Evolutionary conservation across 495 filamentous ascomycete genomes (phyloP).

Genomic region (Xanthoparmelia taractica): DNA sequence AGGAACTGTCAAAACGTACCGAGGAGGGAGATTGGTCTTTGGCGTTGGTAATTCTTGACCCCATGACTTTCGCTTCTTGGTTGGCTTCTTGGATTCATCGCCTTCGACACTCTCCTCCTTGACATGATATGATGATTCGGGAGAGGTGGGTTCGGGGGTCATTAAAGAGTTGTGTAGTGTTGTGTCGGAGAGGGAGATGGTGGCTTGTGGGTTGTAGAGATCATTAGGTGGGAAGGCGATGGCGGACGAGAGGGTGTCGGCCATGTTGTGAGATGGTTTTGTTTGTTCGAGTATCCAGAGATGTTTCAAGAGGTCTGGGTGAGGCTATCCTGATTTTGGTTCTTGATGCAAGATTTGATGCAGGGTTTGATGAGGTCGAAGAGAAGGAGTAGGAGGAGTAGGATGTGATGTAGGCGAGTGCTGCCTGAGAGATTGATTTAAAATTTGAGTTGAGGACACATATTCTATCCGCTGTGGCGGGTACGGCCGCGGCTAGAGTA

Average conservation of each 20-base stretch:
- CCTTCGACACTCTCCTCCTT: conserved; percentile 30
- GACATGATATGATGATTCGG: conserved; percentile 15
- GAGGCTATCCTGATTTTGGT: background rate
- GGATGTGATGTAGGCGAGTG: background rate
- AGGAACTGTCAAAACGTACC: conserved; percentile 47
- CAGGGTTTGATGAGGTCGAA: background rate
- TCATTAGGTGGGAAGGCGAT: conserved; percentile 20
- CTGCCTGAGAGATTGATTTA: background rate
- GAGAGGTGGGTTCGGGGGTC: conserved; percentile 21
- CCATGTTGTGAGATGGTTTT: conserved; percentile 4
- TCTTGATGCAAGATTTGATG: no score
- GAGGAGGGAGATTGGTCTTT: conserved; percentile 91
- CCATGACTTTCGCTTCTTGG: conserved; percentile 98
- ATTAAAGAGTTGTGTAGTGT: conserved; percentile 30
- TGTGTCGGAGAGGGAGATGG: conserved; percentile 46
- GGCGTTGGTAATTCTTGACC: conserved; percentile 93
- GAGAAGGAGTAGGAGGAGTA: background rate
- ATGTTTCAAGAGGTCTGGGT: background rate
- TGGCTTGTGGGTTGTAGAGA: conserved; percentile 34
- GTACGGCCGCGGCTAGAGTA: background rate
- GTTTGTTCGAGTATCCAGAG: background rate
- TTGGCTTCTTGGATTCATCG: conserved; percentile 62
- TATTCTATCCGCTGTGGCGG: conserved; percentile 2
- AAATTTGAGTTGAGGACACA: conserved; percentile 6
- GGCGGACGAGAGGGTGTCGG: conserved; percentile 8